Evolutionary conservation across 805 yeast genomes (phyloP).

Genomic region (Candida suzukii): DNA sequence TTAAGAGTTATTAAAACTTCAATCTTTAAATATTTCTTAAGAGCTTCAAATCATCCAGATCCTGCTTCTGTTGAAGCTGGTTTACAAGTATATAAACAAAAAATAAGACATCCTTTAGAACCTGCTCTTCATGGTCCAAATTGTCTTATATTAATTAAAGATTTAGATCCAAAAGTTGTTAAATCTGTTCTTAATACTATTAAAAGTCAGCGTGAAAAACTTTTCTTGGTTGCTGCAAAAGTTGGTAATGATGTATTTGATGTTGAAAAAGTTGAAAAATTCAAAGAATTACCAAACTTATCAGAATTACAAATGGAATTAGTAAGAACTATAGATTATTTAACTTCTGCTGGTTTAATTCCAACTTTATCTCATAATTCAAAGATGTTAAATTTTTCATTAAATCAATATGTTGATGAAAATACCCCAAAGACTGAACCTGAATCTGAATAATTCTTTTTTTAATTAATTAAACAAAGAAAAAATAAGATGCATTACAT

Average conservation of each 20-base stretch:
- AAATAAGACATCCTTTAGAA: conserved; percentile 56
- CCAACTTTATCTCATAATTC: conserved; percentile 70
- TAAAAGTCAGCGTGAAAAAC: conserved; percentile 58
- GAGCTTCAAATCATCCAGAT: conserved; percentile 61
- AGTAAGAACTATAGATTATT: conserved; percentile 72
- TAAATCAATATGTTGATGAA: background rate
- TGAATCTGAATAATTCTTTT: background rate
- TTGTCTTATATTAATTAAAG: conserved; percentile 63
- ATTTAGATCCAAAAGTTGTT: conserved; percentile 64
- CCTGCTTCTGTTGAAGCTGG: conserved; percentile 59
- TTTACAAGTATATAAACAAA: conserved; percentile 29
- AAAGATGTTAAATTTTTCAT: conserved; percentile 24
- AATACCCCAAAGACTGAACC: too few relatives aligned
- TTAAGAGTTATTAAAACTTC: conserved; percentile 62
- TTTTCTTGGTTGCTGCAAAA: conserved; percentile 81
- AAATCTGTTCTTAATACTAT: conserved; percentile 54
- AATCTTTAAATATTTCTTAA: conserved; percentile 68
- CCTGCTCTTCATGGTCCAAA: conserved; percentile 80
- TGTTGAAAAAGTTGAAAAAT: conserved; percentile 43
- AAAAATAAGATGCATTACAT: too few relatives aligned
- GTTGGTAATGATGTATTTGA: conserved; percentile 57
- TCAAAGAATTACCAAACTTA: conserved; percentile 69
- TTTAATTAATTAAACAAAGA: too few relatives aligned
- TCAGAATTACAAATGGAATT: conserved; percentile 73
- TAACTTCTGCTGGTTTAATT: conserved; percentile 87